Percentiles rank a stretch among this genome's conserved stretches.
phyloP scores from a whole-genome alignment of 495 filamentous ascomycete genomes.

The Evansstolkia leycettana region DNA sequence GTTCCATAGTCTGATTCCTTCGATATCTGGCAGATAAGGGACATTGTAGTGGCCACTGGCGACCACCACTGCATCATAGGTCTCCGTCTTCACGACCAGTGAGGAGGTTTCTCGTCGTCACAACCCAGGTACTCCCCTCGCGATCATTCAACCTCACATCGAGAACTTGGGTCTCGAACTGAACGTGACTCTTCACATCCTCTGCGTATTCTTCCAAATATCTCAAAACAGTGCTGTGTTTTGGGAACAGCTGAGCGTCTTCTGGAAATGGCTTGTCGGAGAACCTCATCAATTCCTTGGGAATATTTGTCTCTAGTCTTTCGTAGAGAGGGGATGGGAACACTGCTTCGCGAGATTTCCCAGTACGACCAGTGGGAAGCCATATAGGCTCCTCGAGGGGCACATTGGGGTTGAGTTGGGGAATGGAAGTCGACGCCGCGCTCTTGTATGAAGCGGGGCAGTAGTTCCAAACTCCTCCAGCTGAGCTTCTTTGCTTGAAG shows the following conservation, averaged over 20 bases:
- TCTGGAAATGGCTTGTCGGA: constrained; percentile 55
- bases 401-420: constrained; percentile 31
- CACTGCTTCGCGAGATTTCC: constrained; percentile 16
- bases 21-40: constrained; percentile 56
- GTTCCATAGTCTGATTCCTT: constrained; percentile 45
- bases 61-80: constrained; percentile 69
- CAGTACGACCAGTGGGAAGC: constrained; percentile 11
- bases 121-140: constrained; percentile 29
- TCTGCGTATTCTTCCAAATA: constrained; percentile 68
- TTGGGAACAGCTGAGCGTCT: constrained; percentile 59
- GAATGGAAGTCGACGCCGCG: constrained; percentile 17
- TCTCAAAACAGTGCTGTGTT: constrained; percentile 48
- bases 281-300: constrained; percentile 68
- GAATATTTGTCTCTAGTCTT: constrained; percentile 74
- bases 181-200: constrained; percentile 42
- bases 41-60: constrained; percentile 72
- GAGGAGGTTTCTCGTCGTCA: constrained; percentile 40
- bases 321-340: constrained; percentile 73
- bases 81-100: constrained; percentile 20
- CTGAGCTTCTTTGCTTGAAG: constrained; percentile 64
- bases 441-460: constrained; percentile 18
- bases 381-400: constrained; percentile 31
- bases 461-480: constrained; percentile 79
- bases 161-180: constrained; percentile 45
- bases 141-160: constrained; percentile 26